These are phyloP conservation scores for Vigna radiata DNA, from an alignment of 306 rosid species.

Conservation along the genomic window DNA sequence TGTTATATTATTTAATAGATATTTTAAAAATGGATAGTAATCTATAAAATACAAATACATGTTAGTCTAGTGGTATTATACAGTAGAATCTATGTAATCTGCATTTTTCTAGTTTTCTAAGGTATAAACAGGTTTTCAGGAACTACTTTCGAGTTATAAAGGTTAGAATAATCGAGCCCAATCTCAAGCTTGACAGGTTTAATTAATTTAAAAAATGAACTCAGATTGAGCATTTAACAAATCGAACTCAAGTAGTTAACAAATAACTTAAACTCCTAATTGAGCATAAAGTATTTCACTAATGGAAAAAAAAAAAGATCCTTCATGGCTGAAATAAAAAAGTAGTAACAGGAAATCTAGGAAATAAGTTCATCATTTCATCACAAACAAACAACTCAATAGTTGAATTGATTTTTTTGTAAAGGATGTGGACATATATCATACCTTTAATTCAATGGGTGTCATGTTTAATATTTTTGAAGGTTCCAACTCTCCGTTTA, in stretches of 20 bases:
- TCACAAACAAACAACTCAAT: constrained; percentile 4
- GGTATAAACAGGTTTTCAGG: no score
- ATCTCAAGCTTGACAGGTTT: no score
- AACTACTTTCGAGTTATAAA: no score
- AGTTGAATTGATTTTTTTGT: neutral
- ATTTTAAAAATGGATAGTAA: no score
- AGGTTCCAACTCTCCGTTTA: constrained; percentile 88
- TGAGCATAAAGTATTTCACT: constrained; percentile 1
- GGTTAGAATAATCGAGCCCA: neutral
- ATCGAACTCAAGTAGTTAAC: no score
- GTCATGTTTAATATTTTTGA: constrained; percentile 83
- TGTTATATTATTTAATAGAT: no score
- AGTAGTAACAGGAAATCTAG: constrained; percentile 27
- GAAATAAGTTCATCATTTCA: constrained; percentile 30
- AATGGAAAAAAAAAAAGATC: neutral
- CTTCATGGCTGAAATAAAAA: constrained; percentile 11
- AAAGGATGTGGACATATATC: constrained; percentile 17
- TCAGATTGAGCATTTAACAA: neutral
- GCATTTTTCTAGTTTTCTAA: no score
- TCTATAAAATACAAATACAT: no score
- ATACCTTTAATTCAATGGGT: constrained; percentile 91
- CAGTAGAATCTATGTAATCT: no score
- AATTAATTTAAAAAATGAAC: neutral
- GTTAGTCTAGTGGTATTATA: no score
- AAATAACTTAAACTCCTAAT: neutral